These are phyloP conservation scores for Amanita jacksonii DNA, from an alignment of 768 basidiomycete genomes.

Conservation along the genomic window DNA sequence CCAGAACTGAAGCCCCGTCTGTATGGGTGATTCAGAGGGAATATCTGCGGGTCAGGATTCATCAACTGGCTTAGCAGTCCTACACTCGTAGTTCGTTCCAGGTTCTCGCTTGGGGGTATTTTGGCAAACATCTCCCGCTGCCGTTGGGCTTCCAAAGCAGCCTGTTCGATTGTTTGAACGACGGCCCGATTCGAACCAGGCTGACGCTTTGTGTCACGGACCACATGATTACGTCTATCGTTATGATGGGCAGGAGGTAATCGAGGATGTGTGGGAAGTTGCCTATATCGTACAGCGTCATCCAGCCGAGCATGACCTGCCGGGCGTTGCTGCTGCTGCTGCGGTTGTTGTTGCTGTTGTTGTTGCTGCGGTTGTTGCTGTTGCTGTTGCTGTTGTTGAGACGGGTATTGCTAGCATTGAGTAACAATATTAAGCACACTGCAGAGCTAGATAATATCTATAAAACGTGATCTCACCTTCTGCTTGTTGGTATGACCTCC, in stretches of 20 bases:
- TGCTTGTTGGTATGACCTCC: background rate
- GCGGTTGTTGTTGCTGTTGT: conserved; percentile 9
- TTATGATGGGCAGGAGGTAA: conserved; percentile 8
- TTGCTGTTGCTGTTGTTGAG: no score
- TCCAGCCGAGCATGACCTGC: background rate
- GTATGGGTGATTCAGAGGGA: conserved; percentile 53
- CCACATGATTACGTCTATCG: conserved; percentile 14
- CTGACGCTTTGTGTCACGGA: conserved; percentile 9
- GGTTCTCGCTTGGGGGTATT: conserved; percentile 44
- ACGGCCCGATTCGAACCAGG: conserved; percentile 15
- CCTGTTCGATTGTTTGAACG: conserved; percentile 30
- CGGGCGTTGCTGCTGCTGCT: conserved; percentile 14
- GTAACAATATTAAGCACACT: no score
- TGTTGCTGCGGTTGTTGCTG: conserved; percentile 11
- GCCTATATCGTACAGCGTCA: conserved; percentile 15
- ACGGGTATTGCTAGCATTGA: no score
- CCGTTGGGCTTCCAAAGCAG: conserved; percentile 52
- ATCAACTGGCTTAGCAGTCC: conserved; percentile 61
- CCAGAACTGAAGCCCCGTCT: conserved; percentile 38
- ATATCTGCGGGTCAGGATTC: conserved; percentile 57
- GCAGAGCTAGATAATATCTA: background rate
- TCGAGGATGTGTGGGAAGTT: conserved; percentile 14
- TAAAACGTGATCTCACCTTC: conserved; percentile 2
- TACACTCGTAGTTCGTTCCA: conserved; percentile 26
- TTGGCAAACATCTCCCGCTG: conserved; percentile 69